Evolutionary conservation across 805 yeast species (phyloP).

Genomic region (Brettanomyces nanus): DNA sequence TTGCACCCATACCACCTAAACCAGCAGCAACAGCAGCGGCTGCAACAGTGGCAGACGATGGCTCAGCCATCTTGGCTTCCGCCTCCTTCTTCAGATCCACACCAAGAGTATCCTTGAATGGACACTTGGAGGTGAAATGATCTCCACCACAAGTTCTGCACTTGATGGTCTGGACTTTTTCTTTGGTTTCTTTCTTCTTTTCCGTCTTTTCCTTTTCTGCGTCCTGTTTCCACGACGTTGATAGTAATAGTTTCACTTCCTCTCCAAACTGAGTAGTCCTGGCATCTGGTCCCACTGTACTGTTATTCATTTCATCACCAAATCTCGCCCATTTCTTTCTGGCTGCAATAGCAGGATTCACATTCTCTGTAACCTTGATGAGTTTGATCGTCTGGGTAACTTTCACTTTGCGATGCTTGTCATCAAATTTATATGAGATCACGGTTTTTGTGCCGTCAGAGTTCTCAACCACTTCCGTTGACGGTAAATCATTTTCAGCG

Average conservation of each 20-base stretch:
- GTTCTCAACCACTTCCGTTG: slow-evolving; percentile 68
- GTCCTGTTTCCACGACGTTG: slow-evolving; percentile 68
- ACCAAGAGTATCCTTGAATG: slow-evolving; percentile 82
- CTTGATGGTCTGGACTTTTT: slow-evolving; percentile 46
- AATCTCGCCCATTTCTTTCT: slow-evolving; percentile 85
- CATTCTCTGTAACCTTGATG: slow-evolving; percentile 69
- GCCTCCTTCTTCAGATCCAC: slow-evolving; percentile 2
- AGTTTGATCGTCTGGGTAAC: slow-evolving; percentile 80
- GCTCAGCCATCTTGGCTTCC: slow-evolving; percentile 28
- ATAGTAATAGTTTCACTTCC: slow-evolving; percentile 65
- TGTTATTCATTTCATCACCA: slow-evolving; percentile 64
- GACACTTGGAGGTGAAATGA: slow-evolving; percentile 93
- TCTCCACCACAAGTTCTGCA: slow-evolving; percentile 94
- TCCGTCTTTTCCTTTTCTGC: slow-evolving; percentile 63
- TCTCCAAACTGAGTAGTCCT: slow-evolving; percentile 88
- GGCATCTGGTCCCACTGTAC: slow-evolving; percentile 79
- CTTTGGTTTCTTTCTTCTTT: slow-evolving; percentile 36
- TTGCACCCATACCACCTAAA: slow-evolving; percentile 21
- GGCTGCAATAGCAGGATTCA: slow-evolving; percentile 77
- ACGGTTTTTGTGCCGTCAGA: slow-evolving; percentile 88
- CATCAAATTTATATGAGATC: slow-evolving; percentile 64
- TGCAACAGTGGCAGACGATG: slow-evolving; percentile 26
- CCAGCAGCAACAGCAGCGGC: slow-evolving; percentile 12
- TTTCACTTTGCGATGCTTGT: slow-evolving; percentile 76
- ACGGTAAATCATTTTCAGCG: slow-evolving; percentile 63